Evolutionary conservation across 805 yeast species (phyloP).

Genomic region (Nakazawaea ambrosiae): DNA sequence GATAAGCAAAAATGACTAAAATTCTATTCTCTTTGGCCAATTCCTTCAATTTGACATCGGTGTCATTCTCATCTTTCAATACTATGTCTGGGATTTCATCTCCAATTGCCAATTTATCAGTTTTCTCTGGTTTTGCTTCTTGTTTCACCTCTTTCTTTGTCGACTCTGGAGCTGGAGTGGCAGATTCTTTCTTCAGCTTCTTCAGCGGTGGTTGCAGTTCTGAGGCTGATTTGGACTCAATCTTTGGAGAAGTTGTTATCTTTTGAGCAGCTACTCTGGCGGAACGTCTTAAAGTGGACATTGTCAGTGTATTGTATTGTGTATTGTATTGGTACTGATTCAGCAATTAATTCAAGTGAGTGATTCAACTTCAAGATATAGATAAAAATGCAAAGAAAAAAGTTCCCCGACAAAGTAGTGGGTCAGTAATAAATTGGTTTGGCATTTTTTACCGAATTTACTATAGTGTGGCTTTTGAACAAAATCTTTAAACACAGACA

Average conservation of each 20-base stretch:
- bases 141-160: background rate
- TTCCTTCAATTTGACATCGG: slow-evolving; percentile 18
- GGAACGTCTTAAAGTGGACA: slow-evolving; percentile 9
- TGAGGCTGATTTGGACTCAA: background rate
- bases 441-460: no score
- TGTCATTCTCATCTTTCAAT: slow-evolving; percentile 53
- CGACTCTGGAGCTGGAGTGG: background rate
- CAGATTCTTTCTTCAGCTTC: background rate
- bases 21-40: slow-evolving; percentile 27
- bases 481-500: no score
- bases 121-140: slow-evolving; percentile 1
- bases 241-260: background rate
- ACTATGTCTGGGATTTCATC: slow-evolving; percentile 60
- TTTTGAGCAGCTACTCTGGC: slow-evolving; percentile 11
- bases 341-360: no score
- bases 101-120: slow-evolving; percentile 36
- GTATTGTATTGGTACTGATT: no score
- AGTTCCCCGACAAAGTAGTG: no score
- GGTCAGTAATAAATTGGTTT: no score
- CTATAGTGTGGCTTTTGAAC: no score
- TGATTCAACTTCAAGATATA: no score
- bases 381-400: background rate
- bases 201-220: background rate
- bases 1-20: slow-evolving; percentile 68
- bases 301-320: background rate